phyloP scores from a whole-genome alignment of 345 rosid genomes.

The Noccaea bulbosa region DNA sequence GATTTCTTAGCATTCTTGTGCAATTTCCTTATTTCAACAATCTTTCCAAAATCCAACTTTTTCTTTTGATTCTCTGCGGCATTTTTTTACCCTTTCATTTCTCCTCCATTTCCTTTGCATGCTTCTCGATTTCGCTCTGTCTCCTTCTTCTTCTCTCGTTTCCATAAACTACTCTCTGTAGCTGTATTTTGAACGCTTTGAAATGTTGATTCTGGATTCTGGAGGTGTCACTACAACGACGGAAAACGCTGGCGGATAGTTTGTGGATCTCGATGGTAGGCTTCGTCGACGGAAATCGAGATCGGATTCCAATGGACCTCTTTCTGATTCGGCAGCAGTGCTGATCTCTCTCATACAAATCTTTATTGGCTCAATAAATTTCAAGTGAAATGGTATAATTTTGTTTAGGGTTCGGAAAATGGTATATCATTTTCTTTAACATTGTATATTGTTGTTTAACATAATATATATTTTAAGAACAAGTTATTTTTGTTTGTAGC shows the following conservation, averaged over 20 bases:
- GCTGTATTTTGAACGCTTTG: constrained; percentile 9
- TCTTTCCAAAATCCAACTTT: constrained; percentile 1
- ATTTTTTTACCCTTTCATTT: neutral
- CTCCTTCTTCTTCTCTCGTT: neutral
- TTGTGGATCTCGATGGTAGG: constrained; percentile 50
- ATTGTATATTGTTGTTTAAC: too few relatives aligned
- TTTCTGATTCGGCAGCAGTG: constrained; percentile 20
- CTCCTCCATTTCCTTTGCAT: constrained; percentile 26
- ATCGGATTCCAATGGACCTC: constrained; percentile 32
- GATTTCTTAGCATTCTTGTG: constrained; percentile 6
- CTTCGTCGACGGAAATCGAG: constrained; percentile 50
- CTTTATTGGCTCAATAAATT: too few relatives aligned
- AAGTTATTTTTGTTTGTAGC: too few relatives aligned
- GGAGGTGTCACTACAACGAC: constrained; percentile 30
- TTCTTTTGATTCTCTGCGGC: constrained; percentile 15
- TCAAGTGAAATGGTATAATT: too few relatives aligned
- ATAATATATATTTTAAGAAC: too few relatives aligned
- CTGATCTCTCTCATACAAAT: too few relatives aligned
- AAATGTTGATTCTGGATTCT: constrained; percentile 51
- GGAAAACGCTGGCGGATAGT: constrained; percentile 48
- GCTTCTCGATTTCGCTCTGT: constrained; percentile 19
- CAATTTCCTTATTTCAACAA: neutral
- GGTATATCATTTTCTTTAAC: too few relatives aligned
- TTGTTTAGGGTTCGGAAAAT: too few relatives aligned
- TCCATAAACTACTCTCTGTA: neutral